Evolutionary conservation across 345 rosid species (phyloP).

Genomic region (Odontarrhena argentea): DNA sequence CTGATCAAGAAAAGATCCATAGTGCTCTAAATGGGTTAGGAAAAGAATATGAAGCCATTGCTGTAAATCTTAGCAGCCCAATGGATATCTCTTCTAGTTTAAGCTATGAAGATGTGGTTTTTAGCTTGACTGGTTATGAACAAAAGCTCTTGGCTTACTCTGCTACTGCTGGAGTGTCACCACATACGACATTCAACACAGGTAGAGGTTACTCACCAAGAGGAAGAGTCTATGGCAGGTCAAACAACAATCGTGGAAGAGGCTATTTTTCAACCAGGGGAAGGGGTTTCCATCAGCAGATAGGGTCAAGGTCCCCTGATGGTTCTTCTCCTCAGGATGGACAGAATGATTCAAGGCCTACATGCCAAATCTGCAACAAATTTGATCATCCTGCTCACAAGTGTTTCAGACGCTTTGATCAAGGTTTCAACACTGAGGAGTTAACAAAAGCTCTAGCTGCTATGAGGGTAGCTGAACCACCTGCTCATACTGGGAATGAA

Average conservation of each 20-base stretch:
- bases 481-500: no score
- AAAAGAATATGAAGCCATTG: neutral
- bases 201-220: no score
- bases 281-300: neutral
- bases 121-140: neutral
- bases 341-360: neutral
- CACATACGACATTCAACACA: neutral
- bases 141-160: neutral
- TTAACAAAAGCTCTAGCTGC: neutral
- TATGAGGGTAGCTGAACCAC: neutral
- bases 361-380: neutral
- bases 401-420: neutral
- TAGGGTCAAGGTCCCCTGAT: no score
- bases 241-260: neutral
- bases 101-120: neutral
- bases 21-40: neutral
- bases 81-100: neutral
- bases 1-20: neutral
- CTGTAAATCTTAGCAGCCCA: no score
- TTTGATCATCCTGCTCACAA: neutral
- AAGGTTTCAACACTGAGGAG: neutral
- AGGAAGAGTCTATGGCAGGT: no score
- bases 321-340: no score
- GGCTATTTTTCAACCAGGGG: neutral
- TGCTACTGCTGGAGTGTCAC: fast-evolving